phyloP scores from a whole-genome alignment of 2,329 filamentous ascomycete genomes.

The Thelonectria discophora region DNA sequence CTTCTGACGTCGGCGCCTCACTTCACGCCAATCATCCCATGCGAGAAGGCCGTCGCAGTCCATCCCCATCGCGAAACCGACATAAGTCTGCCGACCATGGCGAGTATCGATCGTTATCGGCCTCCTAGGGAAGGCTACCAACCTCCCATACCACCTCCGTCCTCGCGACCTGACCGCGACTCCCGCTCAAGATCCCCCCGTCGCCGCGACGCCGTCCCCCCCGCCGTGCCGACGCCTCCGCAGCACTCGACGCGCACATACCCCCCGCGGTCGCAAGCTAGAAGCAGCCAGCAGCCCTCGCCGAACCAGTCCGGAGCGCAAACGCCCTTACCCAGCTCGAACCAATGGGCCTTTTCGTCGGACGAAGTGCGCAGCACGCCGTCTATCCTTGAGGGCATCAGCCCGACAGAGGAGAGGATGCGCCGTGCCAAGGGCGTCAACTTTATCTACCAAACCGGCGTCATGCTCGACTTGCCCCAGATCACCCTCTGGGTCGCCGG shows the following conservation, averaged over 20 bases:
- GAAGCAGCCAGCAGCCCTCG: conserved; percentile 54
- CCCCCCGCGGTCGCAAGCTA: conserved; percentile 59
- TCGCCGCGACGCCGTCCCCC: conserved; percentile 63
- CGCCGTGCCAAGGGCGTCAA: conserved; percentile 91
- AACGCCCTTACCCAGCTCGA: conserved; percentile 50
- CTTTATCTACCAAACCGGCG: conserved; percentile 94
- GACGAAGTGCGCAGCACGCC: conserved; percentile 85
- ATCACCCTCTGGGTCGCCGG: conserved; percentile 91
- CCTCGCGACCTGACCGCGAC: conserved; percentile 52
- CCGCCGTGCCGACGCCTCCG: conserved; percentile 69
- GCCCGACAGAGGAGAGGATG: conserved; percentile 78
- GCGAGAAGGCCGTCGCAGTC: conserved; percentile 31
- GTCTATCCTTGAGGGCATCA: conserved; percentile 83
- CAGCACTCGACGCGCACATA: conserved; percentile 64
- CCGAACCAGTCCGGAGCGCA: conserved; percentile 52
- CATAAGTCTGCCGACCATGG: conserved; percentile 54
- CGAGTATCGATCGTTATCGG: conserved; percentile 68
- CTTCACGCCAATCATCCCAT: conserved; percentile 34
- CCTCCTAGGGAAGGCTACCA: conserved; percentile 66
- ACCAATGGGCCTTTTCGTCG: conserved; percentile 90
- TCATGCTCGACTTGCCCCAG: conserved; percentile 90
- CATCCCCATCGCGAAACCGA: conserved; percentile 37
- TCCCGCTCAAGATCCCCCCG: conserved; percentile 60
- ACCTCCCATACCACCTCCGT: conserved; percentile 58
- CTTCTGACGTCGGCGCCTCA: conserved; percentile 13